Evolutionary conservation across 345 rosid genomes (phyloP).

Genomic region (Euphorbia peplus): DNA sequence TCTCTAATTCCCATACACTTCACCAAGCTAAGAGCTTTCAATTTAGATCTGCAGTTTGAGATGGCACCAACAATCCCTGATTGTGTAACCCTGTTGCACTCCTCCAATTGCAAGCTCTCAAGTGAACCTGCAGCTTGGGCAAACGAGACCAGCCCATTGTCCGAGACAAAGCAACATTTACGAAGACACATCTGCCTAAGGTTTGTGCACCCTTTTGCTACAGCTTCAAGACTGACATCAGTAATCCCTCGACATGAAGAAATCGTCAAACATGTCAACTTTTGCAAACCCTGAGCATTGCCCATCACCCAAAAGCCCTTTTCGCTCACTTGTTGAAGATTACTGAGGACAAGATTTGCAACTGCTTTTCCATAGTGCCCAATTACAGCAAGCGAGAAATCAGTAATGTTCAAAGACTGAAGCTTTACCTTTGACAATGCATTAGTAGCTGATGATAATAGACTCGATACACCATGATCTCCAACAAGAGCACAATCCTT

Average conservation of each 20-base stretch:
- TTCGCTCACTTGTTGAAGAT: conserved; percentile 57
- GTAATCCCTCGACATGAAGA: conserved; percentile 61
- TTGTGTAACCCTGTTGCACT: conserved; percentile 50
- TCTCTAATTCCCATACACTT: conserved; percentile 72
- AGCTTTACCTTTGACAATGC: conserved; percentile 54
- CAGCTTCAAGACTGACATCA: conserved; percentile 58
- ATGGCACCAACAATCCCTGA: conserved; percentile 47
- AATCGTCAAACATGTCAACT: conserved; percentile 42
- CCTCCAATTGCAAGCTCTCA: conserved; percentile 70
- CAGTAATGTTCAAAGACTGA: conserved; percentile 66
- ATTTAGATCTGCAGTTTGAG: conserved; percentile 42
- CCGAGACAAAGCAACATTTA: conserved; percentile 58
- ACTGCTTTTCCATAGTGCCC: conserved; percentile 66
- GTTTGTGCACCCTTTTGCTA: conserved; percentile 51
- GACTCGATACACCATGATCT: conserved; percentile 63
- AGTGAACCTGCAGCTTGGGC: conserved; percentile 50
- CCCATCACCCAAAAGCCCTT: conserved; percentile 91
- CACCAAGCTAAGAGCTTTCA: conserved; percentile 50
- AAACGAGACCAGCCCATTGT: conserved; percentile 52
- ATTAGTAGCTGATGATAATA: conserved; percentile 47
- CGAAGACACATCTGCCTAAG: conserved; percentile 68
- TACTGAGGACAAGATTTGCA: conserved; percentile 41
- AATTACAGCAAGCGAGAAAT: conserved; percentile 67
- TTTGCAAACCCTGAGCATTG: conserved; percentile 58
- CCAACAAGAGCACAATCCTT: conserved; percentile 71